phyloP scores from a whole-genome alignment of 306 rosid species.

The Cucurbita moschata region DNA sequence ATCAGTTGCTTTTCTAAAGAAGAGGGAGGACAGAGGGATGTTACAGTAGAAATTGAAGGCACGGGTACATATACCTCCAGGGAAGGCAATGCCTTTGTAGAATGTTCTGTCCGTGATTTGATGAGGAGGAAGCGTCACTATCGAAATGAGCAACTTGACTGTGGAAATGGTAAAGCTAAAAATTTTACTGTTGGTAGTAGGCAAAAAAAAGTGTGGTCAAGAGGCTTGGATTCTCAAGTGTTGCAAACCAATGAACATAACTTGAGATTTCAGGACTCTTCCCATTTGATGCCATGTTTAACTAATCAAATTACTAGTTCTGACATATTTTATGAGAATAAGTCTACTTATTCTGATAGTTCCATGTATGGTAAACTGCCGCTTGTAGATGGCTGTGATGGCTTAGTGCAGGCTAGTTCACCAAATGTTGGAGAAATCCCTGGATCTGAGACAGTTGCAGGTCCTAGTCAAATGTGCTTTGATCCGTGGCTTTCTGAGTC shows the following conservation, averaged over 20 bases:
- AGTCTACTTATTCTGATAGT: slow-evolving; percentile 16
- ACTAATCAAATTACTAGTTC: slow-evolving; percentile 15
- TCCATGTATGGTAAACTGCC: slow-evolving; percentile 20
- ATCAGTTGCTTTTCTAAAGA: slow-evolving; percentile 19
- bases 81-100: slow-evolving; percentile 20
- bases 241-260: slow-evolving; percentile 8
- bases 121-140: slow-evolving; percentile 71
- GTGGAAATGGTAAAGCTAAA: slow-evolving; percentile 20
- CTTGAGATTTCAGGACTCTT: slow-evolving; percentile 5
- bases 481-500: slow-evolving; percentile 7
- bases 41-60: slow-evolving; percentile 16
- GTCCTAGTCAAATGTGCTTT: slow-evolving; percentile 15
- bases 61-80: slow-evolving; percentile 16
- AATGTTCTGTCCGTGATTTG: slow-evolving; percentile 66
- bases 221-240: slow-evolving; percentile 17
- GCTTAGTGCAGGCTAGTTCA: slow-evolving; percentile 6
- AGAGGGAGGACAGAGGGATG: slow-evolving; percentile 10
- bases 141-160: slow-evolving; percentile 32
- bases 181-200: slow-evolving; percentile 22
- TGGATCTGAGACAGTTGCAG: slow-evolving; percentile 9
- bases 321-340: slow-evolving; percentile 14
- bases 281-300: slow-evolving; percentile 6
- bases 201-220: slow-evolving; percentile 19
- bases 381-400: slow-evolving; percentile 17
- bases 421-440: slow-evolving; percentile 18